Base-by-base conservation (phyloP, 179 eudicot species). In the Gypsophila paniculata region DNA sequence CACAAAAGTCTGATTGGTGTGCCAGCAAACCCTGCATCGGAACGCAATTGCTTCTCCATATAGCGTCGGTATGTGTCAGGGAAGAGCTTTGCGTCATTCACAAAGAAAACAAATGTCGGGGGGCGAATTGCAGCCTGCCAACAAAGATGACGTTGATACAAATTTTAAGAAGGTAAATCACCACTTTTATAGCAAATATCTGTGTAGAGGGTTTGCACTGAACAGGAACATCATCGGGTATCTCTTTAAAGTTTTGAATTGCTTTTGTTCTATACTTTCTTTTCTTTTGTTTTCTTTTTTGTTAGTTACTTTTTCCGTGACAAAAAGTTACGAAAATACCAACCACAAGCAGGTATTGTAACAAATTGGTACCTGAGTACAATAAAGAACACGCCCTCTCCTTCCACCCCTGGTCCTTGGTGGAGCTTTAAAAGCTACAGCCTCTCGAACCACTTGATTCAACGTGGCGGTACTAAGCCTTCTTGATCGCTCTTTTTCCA, bases 41-140 rank as follows among this genome's bases (percentile, higher is more conserved):
- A 21, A 65, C 99, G 89, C 60, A 94, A 82, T 81, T 94, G 97
- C 88, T 94, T 94, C 83, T 94, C 99, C 96, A 94, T 94, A 69
- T 88, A 94, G 54, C 99, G 96, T 13, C 93, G 88, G 71, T 91
- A 94, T 67, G 94, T 88, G 72, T 91, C 96, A 32, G 97, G 70
- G 70, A 94, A 94, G 77, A 94, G 96, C 65, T 91, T 91, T 65
- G 96, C 86, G 75, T 94, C 97, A 72, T 94, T 94, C 71, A 91
- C 97, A 68, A 94, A 94, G 91, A 94, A 94, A 69, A 94, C 99
- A 86, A 94, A 94, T 6, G 99, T 87, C 14, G 99, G 99, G 29
- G 99, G 99, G 63, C 95, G 81, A 49, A 91, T 88, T 72, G 99
- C 99, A 72, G 99, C 97, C 99, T 94, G 87, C 60, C 61, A 80